Conservation (phyloP, 2,329 filamentous ascomycete genomes). For the Aspergillus sp. region DNA sequence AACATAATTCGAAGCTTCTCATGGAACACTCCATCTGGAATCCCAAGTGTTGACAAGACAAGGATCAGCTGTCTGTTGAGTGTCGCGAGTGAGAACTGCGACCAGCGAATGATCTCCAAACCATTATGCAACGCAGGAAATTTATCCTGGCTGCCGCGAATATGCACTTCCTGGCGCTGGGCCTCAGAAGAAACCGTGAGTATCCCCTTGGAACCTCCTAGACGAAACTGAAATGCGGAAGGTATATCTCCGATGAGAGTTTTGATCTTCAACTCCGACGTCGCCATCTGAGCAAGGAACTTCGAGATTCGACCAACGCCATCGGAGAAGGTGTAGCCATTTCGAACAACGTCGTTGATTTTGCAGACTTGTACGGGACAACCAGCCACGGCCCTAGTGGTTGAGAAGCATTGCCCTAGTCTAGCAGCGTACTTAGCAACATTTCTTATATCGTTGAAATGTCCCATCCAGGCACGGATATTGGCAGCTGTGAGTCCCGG, state of each 20-base stretch:
- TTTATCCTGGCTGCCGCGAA: slow-evolving; percentile 80
- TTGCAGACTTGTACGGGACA: slow-evolving; percentile 51
- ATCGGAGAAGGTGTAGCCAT: slow-evolving; percentile 72
- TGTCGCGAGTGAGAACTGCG: slow-evolving; percentile 65
- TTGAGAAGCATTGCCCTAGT: slow-evolving; percentile 91
- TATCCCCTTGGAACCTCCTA: slow-evolving; percentile 88
- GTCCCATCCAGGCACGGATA: slow-evolving; percentile 80
- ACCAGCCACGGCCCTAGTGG: slow-evolving; percentile 65
- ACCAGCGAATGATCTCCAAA: slow-evolving; percentile 78
- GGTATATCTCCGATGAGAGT: slow-evolving; percentile 51
- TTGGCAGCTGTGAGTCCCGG: slow-evolving; percentile 59
- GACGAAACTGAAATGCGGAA: slow-evolving; percentile 82
- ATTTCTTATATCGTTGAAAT: slow-evolving; percentile 69
- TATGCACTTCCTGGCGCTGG: slow-evolving; percentile 59
- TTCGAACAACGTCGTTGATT: slow-evolving; percentile 62
- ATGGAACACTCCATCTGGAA: slow-evolving; percentile 59
- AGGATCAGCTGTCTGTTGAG: slow-evolving; percentile 86
- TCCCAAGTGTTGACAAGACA: slow-evolving; percentile 70
- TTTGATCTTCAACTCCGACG: slow-evolving; percentile 58
- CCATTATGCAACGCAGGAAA: slow-evolving; percentile 63
- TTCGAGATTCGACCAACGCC: slow-evolving; percentile 87
- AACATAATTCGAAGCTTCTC: slow-evolving; percentile 62
- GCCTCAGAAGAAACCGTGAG: slow-evolving; percentile 65
- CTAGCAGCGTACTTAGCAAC: slow-evolving; percentile 87
- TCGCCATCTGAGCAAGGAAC: slow-evolving; percentile 65